Base-by-base conservation (phyloP, 78 protist species). In the Guillardia theta region DNA sequence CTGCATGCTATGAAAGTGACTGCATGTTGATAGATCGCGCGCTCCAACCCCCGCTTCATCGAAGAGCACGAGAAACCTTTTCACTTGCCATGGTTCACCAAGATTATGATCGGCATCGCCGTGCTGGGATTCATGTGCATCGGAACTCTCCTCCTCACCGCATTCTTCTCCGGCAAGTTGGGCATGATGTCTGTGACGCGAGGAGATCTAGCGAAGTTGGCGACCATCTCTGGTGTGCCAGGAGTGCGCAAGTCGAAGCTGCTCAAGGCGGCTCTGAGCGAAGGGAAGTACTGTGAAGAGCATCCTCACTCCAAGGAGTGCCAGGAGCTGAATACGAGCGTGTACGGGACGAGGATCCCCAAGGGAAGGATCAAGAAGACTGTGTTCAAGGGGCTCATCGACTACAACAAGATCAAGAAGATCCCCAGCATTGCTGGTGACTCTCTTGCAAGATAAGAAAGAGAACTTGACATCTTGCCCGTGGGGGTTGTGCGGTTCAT, bases 61-160 rank as follows among this genome's bases (percentile, higher is more conserved):
- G 90, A 78, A 48, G 90, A 78, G 90, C 90, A 78, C 90, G 90
- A 78, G 48, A 78, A 78, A 30, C 90, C 90, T 2, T 78, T 78
- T 30, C 47, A 78, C 48, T 30, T 78, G 45, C 90, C 90, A 0
- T 78, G 90, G 90, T 78, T 78, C 90, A 78, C 90, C 48, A 78
- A 78, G 48, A 78, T 78, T 50, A 78, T 78, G 90, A 78, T 78
- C 45, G 45, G 44, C 41, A 78, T 78, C 90, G 90, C 90, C 21
- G 48, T 78, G n/a, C 45, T 78, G 24, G 90, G 90, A 24, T 78
- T 78, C 8, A 36, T 6, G 45, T 15, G n/a, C 33, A 48, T 78
- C 48, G 90, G 90, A 30, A 78, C 90, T 10, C 48, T 37, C 43
- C 90, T 78, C 53, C 48, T 78, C 43, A 43, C 90, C 0, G 90